Evolutionary conservation across 2,329 filamentous ascomycete species (phyloP).

Genomic region (Botrytis fabae): DNA sequence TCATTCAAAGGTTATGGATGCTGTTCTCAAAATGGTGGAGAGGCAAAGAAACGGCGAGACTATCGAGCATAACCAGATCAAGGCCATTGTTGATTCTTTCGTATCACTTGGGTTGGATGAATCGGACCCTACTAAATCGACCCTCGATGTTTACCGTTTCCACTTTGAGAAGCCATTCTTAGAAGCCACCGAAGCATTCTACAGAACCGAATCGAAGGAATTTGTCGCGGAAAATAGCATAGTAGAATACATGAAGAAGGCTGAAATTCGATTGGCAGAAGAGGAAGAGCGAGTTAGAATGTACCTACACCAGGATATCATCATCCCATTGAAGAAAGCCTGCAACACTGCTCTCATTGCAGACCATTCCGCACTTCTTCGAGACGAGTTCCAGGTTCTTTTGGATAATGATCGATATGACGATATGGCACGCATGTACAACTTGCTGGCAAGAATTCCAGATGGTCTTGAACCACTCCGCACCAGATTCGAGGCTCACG

Average conservation of each 20-base stretch:
- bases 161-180: conserved; percentile 95
- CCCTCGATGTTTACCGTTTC: conserved; percentile 88
- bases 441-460: conserved; percentile 81
- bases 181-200: conserved; percentile 79
- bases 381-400: conserved; percentile 93
- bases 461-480: conserved; percentile 89
- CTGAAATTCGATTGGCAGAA: conserved; percentile 82
- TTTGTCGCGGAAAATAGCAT: conserved; percentile 97
- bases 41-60: conserved; percentile 97
- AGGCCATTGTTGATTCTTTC: conserved; percentile 94
- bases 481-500: conserved; percentile 85
- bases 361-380: conserved; percentile 79
- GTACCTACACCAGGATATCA: conserved; percentile 90
- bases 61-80: conserved; percentile 95
- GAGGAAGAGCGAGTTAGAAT: conserved; percentile 92
- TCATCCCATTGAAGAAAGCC: conserved; percentile 75
- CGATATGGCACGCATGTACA: conserved; percentile 96
- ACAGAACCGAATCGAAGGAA: conserved; percentile 86
- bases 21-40: conserved; percentile 91
- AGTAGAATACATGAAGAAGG: conserved; percentile 99
- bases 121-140: conserved; percentile 88
- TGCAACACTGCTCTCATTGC: conserved; percentile 90
- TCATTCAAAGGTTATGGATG: conserved; percentile 87
- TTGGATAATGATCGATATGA: conserved; percentile 93
- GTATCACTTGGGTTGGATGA: conserved; percentile 94